These are phyloP conservation scores for Ganoderma meredithae DNA, from an alignment of 1,284 basidiomycete genomes.

Conservation along the genomic window DNA sequence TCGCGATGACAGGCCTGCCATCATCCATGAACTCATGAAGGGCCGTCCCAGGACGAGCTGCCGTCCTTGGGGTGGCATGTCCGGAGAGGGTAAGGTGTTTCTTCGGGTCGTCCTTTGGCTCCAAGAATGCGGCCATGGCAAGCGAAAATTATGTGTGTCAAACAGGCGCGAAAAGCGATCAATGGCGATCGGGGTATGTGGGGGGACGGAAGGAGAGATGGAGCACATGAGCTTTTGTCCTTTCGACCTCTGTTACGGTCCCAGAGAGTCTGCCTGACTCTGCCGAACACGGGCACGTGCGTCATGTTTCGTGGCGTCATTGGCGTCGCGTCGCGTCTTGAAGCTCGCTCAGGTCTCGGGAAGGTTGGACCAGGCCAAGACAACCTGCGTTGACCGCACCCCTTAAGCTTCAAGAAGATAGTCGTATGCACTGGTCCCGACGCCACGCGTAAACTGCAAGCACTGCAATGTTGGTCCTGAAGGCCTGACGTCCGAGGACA, in stretches of 20 bases:
- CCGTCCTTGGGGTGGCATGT: slow-evolving; percentile 26
- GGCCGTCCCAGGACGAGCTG: slow-evolving; percentile 23
- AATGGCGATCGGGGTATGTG: background rate
- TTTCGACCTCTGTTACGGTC: background rate
- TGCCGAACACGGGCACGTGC: slow-evolving; percentile 29
- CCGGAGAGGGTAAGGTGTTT: slow-evolving; percentile 25
- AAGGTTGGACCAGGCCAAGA: no score
- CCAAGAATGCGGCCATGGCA: slow-evolving; percentile 20
- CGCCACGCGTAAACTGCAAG: no score
- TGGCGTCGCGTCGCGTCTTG: slow-evolving; percentile 26
- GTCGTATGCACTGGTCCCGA: no score
- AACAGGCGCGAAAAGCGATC: background rate
- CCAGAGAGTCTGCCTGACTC: background rate
- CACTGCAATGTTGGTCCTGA: no score
- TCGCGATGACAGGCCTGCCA: slow-evolving; percentile 59
- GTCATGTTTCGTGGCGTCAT: slow-evolving; percentile 24
- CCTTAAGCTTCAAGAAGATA: no score
- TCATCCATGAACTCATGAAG: slow-evolving; percentile 26
- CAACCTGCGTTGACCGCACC: no score
- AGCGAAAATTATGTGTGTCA: background rate
- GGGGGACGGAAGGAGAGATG: background rate
- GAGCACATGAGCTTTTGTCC: background rate
- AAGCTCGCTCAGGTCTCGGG: no score
- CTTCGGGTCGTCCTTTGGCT: slow-evolving; percentile 15
- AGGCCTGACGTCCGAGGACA: no score